Conservation (phyloP, 345 rosid genomes). For the Firmiana major region DNA sequence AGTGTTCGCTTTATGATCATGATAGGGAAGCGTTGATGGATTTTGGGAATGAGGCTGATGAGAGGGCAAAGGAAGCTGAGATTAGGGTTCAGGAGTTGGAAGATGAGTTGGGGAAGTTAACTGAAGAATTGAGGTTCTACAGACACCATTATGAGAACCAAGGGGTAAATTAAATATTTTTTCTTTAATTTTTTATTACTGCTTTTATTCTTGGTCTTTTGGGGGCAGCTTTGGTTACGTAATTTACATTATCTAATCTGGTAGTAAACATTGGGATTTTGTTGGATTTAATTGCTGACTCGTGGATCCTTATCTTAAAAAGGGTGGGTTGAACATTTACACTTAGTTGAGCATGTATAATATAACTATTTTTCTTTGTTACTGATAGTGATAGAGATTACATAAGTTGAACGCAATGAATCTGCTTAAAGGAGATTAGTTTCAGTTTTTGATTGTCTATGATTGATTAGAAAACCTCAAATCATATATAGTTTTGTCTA, state of each 20-base stretch:
- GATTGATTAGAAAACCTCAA: background rate
- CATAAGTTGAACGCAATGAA: background rate
- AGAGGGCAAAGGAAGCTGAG: constrained; percentile 78
- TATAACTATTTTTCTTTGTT: background rate
- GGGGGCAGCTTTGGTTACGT: background rate
- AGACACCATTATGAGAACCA: constrained; percentile 27
- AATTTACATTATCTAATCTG: background rate
- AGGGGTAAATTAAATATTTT: constrained; percentile 35
- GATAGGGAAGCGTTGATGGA: constrained; percentile 91
- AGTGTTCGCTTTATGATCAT: constrained; percentile 66
- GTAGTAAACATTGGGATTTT: background rate
- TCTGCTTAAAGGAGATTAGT: background rate
- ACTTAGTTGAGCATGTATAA: background rate
- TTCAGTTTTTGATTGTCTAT: background rate
- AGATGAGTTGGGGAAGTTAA: constrained; percentile 38
- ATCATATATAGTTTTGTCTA: background rate
- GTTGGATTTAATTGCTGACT: background rate
- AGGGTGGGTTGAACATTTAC: background rate
- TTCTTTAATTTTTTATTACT: background rate
- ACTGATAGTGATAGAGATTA: background rate
- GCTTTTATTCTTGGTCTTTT: background rate
- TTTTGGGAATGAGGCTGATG: constrained; percentile 84
- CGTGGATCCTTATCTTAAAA: background rate
- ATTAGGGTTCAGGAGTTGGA: constrained; percentile 61
- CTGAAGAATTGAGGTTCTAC: constrained; percentile 45